Percentiles rank a stretch among this genome's conserved stretches.
These are phyloP conservation scores for Penicillium steckii DNA, from an alignment of 495 filamentous ascomycete genomes.

Conservation along the genomic window DNA sequence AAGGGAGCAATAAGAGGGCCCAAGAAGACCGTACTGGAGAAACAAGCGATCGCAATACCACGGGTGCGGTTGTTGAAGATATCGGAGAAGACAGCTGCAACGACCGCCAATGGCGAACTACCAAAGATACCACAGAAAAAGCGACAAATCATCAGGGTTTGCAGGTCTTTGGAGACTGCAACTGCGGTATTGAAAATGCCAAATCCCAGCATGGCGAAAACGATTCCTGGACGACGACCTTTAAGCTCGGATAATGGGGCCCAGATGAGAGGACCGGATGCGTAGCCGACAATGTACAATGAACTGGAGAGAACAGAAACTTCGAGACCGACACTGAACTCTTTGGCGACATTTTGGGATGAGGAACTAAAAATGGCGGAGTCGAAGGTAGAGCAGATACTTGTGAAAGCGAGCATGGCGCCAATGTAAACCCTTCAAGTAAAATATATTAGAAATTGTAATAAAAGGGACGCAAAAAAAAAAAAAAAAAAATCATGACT, in stretches of 20 bases:
- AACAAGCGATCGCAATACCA: slow-evolving; percentile 66
- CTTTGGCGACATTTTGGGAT: slow-evolving; percentile 13
- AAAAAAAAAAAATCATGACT: too few relatives aligned
- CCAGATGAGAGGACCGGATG: slow-evolving; percentile 60
- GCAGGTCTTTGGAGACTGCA: slow-evolving; percentile 59
- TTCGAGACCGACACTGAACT: slow-evolving; percentile 52
- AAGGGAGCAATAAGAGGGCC: slow-evolving; percentile 83
- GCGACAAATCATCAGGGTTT: slow-evolving; percentile 58
- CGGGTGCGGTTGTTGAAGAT: slow-evolving; percentile 80
- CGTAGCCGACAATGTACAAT: slow-evolving; percentile 59
- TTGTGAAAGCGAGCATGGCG: slow-evolving; percentile 38
- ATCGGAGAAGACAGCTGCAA: slow-evolving; percentile 87
- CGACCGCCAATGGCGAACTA: slow-evolving; percentile 73
- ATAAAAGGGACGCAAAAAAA: too few relatives aligned
- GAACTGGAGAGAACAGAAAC: slow-evolving; percentile 56
- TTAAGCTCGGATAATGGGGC: slow-evolving; percentile 65
- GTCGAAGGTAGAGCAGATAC: slow-evolving; percentile 40
- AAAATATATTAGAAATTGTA: too few relatives aligned
- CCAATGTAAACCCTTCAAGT: slow-evolving; percentile 29
- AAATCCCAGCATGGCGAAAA: slow-evolving; percentile 48
- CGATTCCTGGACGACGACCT: slow-evolving; percentile 56
- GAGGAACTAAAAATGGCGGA: slow-evolving; percentile 35
- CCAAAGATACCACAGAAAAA: slow-evolving; percentile 69
- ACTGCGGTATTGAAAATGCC: slow-evolving; percentile 60
- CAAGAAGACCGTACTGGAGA: slow-evolving; percentile 80